Evolutionary conservation across 305 asterid species (phyloP), one percentile per base, ranked within the genome.

Genomic region (Fraxinus xanthoxyloides): DNA sequence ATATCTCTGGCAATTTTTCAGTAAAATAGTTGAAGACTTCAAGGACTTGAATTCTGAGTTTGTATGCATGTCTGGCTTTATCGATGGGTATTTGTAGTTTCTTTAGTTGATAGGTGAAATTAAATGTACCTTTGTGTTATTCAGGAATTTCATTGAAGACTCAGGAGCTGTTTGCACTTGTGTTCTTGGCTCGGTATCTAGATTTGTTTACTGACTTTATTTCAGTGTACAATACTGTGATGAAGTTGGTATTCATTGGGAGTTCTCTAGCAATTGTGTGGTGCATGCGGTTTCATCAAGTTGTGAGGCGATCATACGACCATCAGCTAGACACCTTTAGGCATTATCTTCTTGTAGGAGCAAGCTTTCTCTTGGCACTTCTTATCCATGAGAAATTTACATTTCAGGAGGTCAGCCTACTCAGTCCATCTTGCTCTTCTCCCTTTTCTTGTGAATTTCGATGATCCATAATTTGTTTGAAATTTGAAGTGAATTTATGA

Each of bases 61-160:
- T 56, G 28, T 5, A 2, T 19, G 12, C 65, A 19, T 7, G 7
- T 19, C 9, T 56, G 9, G 24, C 28, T 19, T 56, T 7, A 21
- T 56, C 0, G 26, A 56, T n/a, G 67, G 67, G 67, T 19, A 56
- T 56, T 0, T 19, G 26, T 19, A 56, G 10, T 80, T n/a, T 23
- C 21, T 46, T 82, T 67, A 10, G 35, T 56, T 72, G 80, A 51
- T 77, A 46, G 35, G 35, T 79, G 82, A 28, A 76, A 73, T 79
- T 85, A 78, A 87, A 72, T 67, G 48, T 73, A 17, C 75, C 35
- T 84, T 10, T 40, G 46, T 36, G 46, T 63, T 81, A 12, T 75
- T 26, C 92, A 94, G 98, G 98, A 78, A 87, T 94, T 81, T 94
- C 98, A n/a, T 84, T 93, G 84, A 94, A 93, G 95, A 94, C 98